A percentile compares a stretch with the other conserved stretches of the same genome.
Conservation (phyloP, 495 filamentous ascomycete species). For the Penicillium ucsense region DNA sequence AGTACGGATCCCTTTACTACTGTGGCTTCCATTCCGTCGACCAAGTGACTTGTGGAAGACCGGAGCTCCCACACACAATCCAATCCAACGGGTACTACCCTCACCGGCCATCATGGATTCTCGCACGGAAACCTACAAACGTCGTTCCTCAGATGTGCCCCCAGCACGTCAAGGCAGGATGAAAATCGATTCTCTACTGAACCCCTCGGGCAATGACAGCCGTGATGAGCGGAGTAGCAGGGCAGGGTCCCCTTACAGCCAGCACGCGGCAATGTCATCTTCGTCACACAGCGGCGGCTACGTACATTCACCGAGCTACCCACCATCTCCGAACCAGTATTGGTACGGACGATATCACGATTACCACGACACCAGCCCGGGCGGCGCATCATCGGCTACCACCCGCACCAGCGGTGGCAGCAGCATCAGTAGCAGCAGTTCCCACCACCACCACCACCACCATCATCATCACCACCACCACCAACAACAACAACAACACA, state of each 20-base stretch:
- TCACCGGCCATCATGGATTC: conserved; percentile 8
- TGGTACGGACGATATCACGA: conserved; percentile 17
- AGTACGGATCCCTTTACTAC: too few species aligned
- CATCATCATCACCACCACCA: conserved; percentile 4
- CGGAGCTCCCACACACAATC: background rate
- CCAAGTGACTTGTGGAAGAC: too few species aligned
- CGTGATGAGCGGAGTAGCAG: conserved; percentile 6
- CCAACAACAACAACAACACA: too few species aligned
- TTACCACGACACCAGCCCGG: conserved; percentile 18
- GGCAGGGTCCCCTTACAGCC: conserved; percentile 16
- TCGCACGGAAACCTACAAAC: conserved; percentile 11
- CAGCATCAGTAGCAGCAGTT: background rate
- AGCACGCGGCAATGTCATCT: conserved; percentile 10
- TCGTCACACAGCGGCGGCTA: conserved; percentile 10
- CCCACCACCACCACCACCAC: background rate
- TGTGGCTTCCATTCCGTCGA: too few species aligned
- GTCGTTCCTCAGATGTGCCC: conserved; percentile 4
- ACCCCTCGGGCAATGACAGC: conserved; percentile 14
- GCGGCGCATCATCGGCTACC: conserved; percentile 10
- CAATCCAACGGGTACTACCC: background rate
- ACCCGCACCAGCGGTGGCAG: conserved; percentile 5
- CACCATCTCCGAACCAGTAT: conserved; percentile 22
- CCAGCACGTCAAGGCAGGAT: conserved; percentile 26
- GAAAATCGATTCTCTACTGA: conserved; percentile 33
- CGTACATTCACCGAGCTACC: conserved; percentile 18